phyloP scores from a whole-genome alignment of 2,329 filamentous ascomycete species.

The Fusarium burgessii region DNA sequence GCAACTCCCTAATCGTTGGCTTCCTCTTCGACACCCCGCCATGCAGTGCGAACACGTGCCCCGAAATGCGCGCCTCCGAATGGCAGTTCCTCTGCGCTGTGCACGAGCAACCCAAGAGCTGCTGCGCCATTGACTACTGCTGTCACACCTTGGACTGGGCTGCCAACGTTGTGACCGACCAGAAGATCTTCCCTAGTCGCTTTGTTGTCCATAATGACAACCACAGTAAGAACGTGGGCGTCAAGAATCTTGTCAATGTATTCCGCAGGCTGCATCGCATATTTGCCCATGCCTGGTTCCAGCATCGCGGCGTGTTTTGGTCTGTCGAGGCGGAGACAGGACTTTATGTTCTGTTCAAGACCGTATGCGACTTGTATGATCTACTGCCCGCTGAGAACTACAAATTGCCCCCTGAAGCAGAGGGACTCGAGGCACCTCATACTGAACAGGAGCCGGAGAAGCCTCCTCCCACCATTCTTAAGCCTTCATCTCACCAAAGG shows the following conservation, averaged over 20 bases:
- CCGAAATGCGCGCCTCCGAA: constrained; percentile 98
- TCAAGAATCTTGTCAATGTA: constrained; percentile 92
- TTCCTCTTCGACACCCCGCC: constrained; percentile 92
- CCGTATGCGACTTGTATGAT: constrained; percentile 91
- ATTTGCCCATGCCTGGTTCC: constrained; percentile 99
- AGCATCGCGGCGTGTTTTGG: constrained; percentile 96
- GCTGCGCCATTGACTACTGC: constrained; percentile 98
- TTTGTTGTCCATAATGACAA: constrained; percentile 69
- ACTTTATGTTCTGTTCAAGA: constrained; percentile 96
- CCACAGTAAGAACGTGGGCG: constrained; percentile 72
- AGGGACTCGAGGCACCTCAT: constrained; percentile 74
- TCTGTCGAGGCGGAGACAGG: constrained; percentile 91
- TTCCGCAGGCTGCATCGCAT: constrained; percentile 95
- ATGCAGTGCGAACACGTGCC: constrained; percentile 89
- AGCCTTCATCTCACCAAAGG: constrained; percentile 49
- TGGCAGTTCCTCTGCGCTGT: constrained; percentile 99
- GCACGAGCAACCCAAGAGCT: constrained; percentile 95
- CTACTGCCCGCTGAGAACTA: constrained; percentile 94
- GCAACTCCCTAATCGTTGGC: constrained; percentile 90
- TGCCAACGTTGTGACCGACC: constrained; percentile 91
- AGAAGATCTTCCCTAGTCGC: constrained; percentile 94
- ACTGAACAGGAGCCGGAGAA: constrained; percentile 57
- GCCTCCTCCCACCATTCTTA: constrained; percentile 52
- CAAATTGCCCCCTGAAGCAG: constrained; percentile 92
- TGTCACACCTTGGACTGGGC: constrained; percentile 99